Conservation (phyloP, 768 basidiomycete species). For the Polyporus arcularius region DNA sequence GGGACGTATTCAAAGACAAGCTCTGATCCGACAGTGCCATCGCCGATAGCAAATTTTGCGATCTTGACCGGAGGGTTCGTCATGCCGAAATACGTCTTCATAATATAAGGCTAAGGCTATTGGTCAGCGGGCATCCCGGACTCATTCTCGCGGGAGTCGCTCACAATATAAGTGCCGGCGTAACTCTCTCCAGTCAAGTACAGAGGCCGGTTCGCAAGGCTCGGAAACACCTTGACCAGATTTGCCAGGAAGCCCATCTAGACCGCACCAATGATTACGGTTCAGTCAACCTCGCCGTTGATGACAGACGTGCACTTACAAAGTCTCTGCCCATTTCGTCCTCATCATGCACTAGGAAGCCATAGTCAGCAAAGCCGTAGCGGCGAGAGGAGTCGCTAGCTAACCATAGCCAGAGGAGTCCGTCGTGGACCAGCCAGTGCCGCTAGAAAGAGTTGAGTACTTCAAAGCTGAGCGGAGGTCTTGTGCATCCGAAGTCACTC, state of each 20-base stretch:
- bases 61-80: conserved; percentile 67
- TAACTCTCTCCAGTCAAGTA: conserved; percentile 75
- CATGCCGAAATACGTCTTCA: conserved; percentile 68
- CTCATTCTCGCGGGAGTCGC: neutral
- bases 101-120: conserved; percentile 63
- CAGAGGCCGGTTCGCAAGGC: conserved; percentile 64
- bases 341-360: conserved; percentile 39
- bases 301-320: conserved; percentile 31
- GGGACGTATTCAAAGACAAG: conserved; percentile 55
- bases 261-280: neutral
- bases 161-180: conserved; percentile 69
- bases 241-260: conserved; percentile 75
- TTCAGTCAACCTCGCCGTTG: neutral
- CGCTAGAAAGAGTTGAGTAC: conserved; percentile 36
- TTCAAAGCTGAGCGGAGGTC: too few species aligned
- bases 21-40: conserved; percentile 57
- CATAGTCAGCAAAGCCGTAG: neutral
- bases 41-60: conserved; percentile 69
- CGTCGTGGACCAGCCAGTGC: conserved; percentile 64
- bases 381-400: neutral
- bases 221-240: conserved; percentile 74
- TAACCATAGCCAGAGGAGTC: conserved; percentile 59
- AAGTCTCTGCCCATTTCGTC: conserved; percentile 63
- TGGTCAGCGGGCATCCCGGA: neutral
- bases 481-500: conserved; percentile 12